phyloP scores from a whole-genome alignment of 176 grass and related monocot genomes.

The Paspalum vaginatum region DNA sequence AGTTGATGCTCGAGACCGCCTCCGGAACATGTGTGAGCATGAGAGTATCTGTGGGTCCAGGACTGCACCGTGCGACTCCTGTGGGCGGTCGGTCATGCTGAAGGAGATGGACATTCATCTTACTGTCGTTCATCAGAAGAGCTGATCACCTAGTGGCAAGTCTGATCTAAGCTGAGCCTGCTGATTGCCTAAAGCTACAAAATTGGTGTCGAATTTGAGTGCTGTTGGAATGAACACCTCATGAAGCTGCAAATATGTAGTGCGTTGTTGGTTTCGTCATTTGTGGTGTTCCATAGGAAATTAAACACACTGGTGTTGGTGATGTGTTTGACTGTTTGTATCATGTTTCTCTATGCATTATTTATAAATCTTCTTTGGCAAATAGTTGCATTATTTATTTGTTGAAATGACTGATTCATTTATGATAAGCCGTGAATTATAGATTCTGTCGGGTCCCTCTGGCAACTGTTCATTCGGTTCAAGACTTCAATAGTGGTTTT shows the following conservation, averaged over 20 bases:
- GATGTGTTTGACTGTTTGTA: constrained; percentile 34
- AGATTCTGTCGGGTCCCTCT: not conserved
- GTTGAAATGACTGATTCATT: not conserved
- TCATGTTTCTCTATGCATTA: not conserved
- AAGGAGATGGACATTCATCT: constrained; percentile 98
- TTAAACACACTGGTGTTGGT: not conserved
- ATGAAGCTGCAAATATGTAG: not conserved
- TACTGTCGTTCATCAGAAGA: constrained; percentile 90
- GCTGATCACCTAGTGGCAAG: constrained; percentile 42
- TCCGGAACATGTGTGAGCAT: constrained; percentile 77
- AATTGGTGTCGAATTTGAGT: not conserved
- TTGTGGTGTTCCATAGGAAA: constrained; percentile 17
- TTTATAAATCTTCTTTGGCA: not conserved
- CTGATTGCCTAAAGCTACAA: not conserved
- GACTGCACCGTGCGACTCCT: constrained; percentile 91
- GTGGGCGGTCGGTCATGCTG: constrained; percentile 86
- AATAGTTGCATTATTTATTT: not conserved
- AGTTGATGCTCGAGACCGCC: constrained; percentile 61
- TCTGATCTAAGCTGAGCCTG: not conserved
- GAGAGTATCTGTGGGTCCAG: constrained; percentile 96
- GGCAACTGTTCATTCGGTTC: too few relatives aligned
- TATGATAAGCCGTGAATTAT: not conserved
- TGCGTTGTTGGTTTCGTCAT: not conserved
- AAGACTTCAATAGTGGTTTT: too few relatives aligned
- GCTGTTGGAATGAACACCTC: not conserved